Evolutionary conservation across 2,329 filamentous ascomycete genomes (phyloP), one percentile per base, ranked within the genome.

Genomic region (Arthrobotrys musiformis): DNA sequence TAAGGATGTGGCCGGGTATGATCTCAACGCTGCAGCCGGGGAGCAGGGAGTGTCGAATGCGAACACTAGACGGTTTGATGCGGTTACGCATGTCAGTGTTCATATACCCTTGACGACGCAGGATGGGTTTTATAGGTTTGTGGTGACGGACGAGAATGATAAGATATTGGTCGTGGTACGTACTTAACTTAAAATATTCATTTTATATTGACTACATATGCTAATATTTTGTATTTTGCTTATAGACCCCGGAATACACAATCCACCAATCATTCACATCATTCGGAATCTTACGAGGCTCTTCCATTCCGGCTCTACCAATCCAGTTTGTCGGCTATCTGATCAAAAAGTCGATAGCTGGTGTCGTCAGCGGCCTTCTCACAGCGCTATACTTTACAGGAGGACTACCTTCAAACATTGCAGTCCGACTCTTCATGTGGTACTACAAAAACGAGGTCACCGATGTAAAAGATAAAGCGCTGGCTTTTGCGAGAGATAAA

Each of bases 41-140:
- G 61, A 60, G n/a, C 40, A 70, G 28, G 66, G 61, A 11, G 62
- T 70, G 22, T 73, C 74, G n/a, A 78, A 78, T 37, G 68, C 74
- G 15, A 78, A 73, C 52, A 78, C 68, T 1, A 30, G 54, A n/a
- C 28, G 13, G 3, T 78, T 78, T 30, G 48, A 72, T 44, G 44
- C 74, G 5, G 74, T 78, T 19, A 73, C 74, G 5, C 74, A 78
- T 48, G 35, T 78, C 15, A 68, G 62, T 19, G 69, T 78, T 24
- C 74, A 73, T 46, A 68, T 73, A 22, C 74, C 74, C 5, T 52
- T 78, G 37, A 73, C 67, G 24, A 78, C 74, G 4, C 67, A 78
- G 24, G 74, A 78, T 48, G 74, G 74, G 26, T 78, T 73, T 35
- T 78, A 78, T 40, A 44, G 74, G 28, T 78, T 78, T 30, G 74